phyloP scores from a whole-genome alignment of 2,329 filamentous ascomycete genomes.

The Ophiocordyceps camponoti-rufipedis region DNA sequence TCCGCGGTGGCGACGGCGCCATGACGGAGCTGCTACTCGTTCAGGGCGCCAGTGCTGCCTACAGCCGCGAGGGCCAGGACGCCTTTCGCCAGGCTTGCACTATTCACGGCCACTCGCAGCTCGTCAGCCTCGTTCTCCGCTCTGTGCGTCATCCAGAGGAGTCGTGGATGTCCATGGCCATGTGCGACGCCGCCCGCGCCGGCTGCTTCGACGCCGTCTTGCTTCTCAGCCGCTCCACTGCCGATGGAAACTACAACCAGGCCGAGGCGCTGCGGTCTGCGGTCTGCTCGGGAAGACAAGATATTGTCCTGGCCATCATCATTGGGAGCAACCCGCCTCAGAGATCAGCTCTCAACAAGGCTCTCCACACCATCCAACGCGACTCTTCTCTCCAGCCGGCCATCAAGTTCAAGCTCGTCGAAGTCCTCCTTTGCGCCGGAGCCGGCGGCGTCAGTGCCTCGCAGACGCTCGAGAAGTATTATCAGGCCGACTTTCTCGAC shows the following conservation, averaged over 20 bases:
- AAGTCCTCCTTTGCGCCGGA: slow-evolving; percentile 39
- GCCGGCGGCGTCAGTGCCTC: slow-evolving; percentile 32
- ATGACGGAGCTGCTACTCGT: slow-evolving; percentile 29
- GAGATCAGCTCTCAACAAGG: slow-evolving; percentile 26
- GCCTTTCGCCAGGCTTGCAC: slow-evolving; percentile 33
- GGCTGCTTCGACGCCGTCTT: slow-evolving; percentile 32
- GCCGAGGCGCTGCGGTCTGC: slow-evolving; percentile 33
- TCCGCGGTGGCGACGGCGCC: slow-evolving; percentile 21
- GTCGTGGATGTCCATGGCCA: slow-evolving; percentile 25
- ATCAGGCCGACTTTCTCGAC: slow-evolving; percentile 29
- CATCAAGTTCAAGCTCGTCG: slow-evolving; percentile 31
- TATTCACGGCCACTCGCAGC: slow-evolving; percentile 22
- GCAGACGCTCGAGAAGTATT: slow-evolving; percentile 27
- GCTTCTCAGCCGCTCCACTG: slow-evolving; percentile 30
- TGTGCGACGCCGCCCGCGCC: slow-evolving; percentile 30
- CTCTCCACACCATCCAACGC: slow-evolving; percentile 28
- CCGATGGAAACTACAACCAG: slow-evolving; percentile 32
- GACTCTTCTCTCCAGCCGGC: slow-evolving; percentile 26
- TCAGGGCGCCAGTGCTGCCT: slow-evolving; percentile 29
- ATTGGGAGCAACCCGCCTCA: slow-evolving; percentile 33
- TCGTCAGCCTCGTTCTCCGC: slow-evolving; percentile 29
- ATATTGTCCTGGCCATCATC: slow-evolving; percentile 35
- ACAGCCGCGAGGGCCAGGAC: slow-evolving; percentile 30
- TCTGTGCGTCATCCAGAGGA: slow-evolving; percentile 27
- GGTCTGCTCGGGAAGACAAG: slow-evolving; percentile 27